Conservation (phyloP, 140 eudicot species). For the Flaveria floridana region DNA sequence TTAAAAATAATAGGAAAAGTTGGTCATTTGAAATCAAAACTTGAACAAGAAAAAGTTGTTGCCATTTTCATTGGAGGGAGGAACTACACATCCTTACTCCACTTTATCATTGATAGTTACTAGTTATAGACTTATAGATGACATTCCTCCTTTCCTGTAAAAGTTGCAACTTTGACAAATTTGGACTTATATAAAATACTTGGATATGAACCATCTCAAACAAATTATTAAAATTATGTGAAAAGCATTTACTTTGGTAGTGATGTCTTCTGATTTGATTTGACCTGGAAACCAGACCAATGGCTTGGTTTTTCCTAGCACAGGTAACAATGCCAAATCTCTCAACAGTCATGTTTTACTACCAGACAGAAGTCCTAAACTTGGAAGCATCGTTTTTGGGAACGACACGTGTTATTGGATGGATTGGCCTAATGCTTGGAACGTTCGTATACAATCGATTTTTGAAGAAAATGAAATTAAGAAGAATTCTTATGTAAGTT, state of each 20-base stretch:
- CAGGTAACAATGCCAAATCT: conserved; percentile 82
- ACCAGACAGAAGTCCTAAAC: conserved; percentile 77
- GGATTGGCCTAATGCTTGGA: conserved; percentile 91
- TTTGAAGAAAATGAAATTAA: conserved; percentile 74
- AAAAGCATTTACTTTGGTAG: conserved; percentile 12
- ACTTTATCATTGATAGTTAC: conserved; percentile 2
- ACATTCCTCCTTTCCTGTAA: conserved; percentile 6
- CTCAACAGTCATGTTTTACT: conserved; percentile 85
- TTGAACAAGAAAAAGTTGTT: conserved; percentile 3
- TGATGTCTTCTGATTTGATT: conserved; percentile 19
- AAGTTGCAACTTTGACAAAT: not conserved
- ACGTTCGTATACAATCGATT: conserved; percentile 76
- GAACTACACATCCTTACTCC: conserved; percentile 5
- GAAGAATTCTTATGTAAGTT: conserved; percentile 78
- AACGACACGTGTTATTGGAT: conserved; percentile 81
- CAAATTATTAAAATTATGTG: not conserved
- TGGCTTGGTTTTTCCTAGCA: conserved; percentile 96
- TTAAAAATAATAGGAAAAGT: conserved; percentile 12
- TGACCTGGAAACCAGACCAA: conserved; percentile 66
- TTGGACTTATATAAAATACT: conserved; percentile 7
- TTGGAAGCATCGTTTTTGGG: conserved; percentile 93
- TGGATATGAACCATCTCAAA: conserved; percentile 1
- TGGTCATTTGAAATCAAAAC: not conserved
- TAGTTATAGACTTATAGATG: not conserved
- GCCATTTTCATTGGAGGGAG: conserved; percentile 3